phyloP scores from a whole-genome alignment of 768 basidiomycete species.

The Clitopilus passeckerianus region DNA sequence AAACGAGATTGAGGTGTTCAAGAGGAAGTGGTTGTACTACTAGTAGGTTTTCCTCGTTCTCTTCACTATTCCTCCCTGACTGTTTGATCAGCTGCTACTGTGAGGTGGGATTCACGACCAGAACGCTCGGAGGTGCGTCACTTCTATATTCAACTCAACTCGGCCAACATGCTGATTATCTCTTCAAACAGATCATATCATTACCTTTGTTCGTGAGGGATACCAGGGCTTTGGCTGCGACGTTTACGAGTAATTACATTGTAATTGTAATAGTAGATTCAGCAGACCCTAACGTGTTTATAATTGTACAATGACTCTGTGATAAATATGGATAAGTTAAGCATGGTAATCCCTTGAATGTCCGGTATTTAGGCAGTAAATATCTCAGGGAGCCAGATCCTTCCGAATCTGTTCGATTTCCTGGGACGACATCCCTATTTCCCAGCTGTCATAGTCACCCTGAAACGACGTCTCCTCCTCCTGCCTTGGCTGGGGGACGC shows the following conservation, averaged over 20 bases:
- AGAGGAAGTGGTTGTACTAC: conserved; percentile 59
- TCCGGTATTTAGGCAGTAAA: background rate
- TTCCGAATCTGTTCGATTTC: background rate
- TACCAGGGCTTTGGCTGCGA: conserved; percentile 54
- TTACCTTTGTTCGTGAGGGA: conserved; percentile 63
- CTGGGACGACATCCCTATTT: background rate
- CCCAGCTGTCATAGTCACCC: background rate
- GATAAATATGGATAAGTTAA: background rate
- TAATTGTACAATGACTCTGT: background rate
- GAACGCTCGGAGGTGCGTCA: conserved; percentile 55
- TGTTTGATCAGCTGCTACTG: conserved; percentile 49
- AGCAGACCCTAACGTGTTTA: no score
- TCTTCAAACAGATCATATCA: conserved; percentile 52
- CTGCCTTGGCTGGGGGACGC: background rate
- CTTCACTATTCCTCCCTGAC: conserved; percentile 4
- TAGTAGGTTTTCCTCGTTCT: conserved; percentile 28
- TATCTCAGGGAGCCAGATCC: background rate
- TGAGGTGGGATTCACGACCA: conserved; percentile 68
- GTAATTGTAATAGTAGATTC: background rate
- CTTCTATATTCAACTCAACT: conserved; percentile 2
- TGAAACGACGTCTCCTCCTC: background rate
- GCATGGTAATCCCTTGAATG: background rate
- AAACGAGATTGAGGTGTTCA: conserved; percentile 69
- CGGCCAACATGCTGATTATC: background rate
- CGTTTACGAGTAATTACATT: conserved; percentile 22